Base-by-base conservation (phyloP, 2,329 filamentous ascomycete species). In the Pyrenochaeta sp. region DNA sequence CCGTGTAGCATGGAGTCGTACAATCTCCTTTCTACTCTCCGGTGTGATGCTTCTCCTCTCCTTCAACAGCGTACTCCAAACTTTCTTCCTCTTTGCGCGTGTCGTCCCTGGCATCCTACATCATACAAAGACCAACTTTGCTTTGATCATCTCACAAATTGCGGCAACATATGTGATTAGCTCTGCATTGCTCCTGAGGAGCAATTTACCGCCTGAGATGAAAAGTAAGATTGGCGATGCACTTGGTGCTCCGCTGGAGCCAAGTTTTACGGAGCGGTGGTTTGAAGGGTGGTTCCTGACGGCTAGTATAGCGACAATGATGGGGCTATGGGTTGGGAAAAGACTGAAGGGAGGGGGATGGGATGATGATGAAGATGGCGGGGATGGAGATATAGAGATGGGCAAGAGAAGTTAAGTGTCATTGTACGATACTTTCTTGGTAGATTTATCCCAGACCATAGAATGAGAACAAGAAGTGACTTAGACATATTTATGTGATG, bases 261-360 rank as follows among this genome's bases (percentile, higher is more conserved):
- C 86, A 6, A 80, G 81, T 0, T 91, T 91, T 66, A 89, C 91
- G 4, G 87, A 96, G 67, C 82, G 85, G 27, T 96, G 92, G 92
- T 96, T 96, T 64, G 92, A 96, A 73, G 87, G 86, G 7, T 94
- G 91, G 88, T 96, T 96, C 73, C 75, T 96, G 50, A 71, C 87
- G 2, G 88, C 89, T 4, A 89, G 87, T 57, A 78, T 81, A 0
- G 68, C 83, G 11, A 95, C 91, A 1, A 87, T 83, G 1, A 68
- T 84, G n/a, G 91, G 90, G 0, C 87, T 96, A 18, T 90, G 89
- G 82, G 71, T 92, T 3, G 89, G 90, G 0, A 82, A 86, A 84
- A 87, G 64, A 83, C 86, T 69, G 78, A 83, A 66, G 82, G 68
- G 71, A 1, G 49, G 52, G 18, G 72, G 68, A 7, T 75, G 73